Base-by-base conservation (phyloP, 495 filamentous ascomycete genomes). In the Penicillium mononematosum region DNA sequence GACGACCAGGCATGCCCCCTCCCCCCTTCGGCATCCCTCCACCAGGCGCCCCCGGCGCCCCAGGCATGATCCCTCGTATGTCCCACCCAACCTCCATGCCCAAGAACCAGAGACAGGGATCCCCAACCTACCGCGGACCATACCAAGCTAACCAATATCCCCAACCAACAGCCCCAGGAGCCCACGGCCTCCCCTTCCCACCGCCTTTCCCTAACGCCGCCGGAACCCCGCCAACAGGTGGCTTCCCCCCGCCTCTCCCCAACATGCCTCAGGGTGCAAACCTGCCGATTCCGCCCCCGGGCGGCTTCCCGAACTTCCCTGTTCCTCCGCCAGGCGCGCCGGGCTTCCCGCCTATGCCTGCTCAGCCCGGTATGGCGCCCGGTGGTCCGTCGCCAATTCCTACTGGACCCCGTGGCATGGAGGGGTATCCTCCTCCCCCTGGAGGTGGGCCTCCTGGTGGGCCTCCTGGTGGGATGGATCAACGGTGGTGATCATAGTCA, bases 161-260 rank as follows among this genome's bases (percentile, higher is more conserved):
- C 22, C 42, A 16, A 41, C 45, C 20, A 31, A 58, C 70, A 78
- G 81, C 83, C 54, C 81, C 83, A 45, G 82, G 79, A 41, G 84
- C 81, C 45, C 80, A 82, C 49, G 80, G 85, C 14, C 83, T 87
- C 0, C 86, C 86, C 5, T 91, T 92, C 67, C 84, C 84, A 12
- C 81, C 83, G 9, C 81, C 78, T 0, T 77, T 79, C 72, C 74
- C 65, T n/a, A 53, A 67, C 36, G 67, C 70, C 41, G 44, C 68
- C 39, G 75, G 73, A 36, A 74, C 76, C 41, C 67, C 72, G 42
- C 61, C 59, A 22, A 62, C 67, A 43, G 68, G 62, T 12, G 68
- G 67, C 19, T 60, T 74, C 31, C 74, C 75, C 20, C 55, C 55
- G 8, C 55, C 55, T 12, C 46, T 57, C 48, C 55, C 55, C 20